These are phyloP conservation scores for Arthrocladium fulminans DNA, from an alignment of 2,329 filamentous ascomycete species.

Conservation along the genomic window DNA sequence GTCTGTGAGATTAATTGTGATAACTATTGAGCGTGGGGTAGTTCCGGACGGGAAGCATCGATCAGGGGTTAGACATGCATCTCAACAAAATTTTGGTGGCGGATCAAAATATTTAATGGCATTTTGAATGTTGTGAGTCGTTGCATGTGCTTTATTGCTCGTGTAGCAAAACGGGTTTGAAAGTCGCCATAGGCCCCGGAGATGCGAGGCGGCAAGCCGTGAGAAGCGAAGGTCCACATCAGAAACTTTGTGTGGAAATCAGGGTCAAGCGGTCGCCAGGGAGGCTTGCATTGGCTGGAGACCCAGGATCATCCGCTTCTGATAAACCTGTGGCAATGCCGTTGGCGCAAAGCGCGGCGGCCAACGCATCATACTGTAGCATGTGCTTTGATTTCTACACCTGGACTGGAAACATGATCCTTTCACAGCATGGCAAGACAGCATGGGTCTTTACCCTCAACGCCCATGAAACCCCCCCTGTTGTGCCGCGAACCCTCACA, in stretches of 20 bases:
- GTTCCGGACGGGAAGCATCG: not conserved
- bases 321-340: too few relatives aligned
- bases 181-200: not conserved
- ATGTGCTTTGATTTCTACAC: too few relatives aligned
- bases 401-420: too few relatives aligned
- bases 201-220: not conserved
- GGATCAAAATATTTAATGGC: not conserved
- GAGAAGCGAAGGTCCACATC: not conserved
- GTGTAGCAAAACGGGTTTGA: not conserved
- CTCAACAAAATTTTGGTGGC: not conserved
- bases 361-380: too few relatives aligned
- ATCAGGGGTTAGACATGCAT: not conserved
- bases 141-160: constrained; percentile 3
- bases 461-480: too few relatives aligned
- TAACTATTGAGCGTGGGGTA: not conserved
- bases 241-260: not conserved
- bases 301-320: too few relatives aligned
- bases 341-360: too few relatives aligned
- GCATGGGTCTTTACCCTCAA: too few relatives aligned
- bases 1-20: not conserved
- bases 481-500: too few relatives aligned
- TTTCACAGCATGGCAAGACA: too few relatives aligned
- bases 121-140: not conserved
- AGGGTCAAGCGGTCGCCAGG: not conserved
- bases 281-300: too few relatives aligned